Evolutionary conservation across 1,284 basidiomycete genomes (phyloP), one percentile per base, ranked within the genome.

Genomic region (Farysia itapuensis): DNA sequence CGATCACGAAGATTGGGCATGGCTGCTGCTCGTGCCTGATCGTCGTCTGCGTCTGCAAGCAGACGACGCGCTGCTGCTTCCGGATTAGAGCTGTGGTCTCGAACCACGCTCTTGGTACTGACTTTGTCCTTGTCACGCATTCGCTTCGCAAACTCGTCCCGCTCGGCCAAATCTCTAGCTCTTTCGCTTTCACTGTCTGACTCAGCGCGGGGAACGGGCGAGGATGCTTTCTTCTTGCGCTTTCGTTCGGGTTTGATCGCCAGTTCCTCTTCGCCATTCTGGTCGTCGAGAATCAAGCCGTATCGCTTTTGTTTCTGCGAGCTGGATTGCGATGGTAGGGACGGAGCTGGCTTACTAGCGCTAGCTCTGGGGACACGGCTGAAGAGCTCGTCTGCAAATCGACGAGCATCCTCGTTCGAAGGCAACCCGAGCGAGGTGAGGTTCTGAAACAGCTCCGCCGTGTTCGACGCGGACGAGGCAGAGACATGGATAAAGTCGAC

Each of bases 121-220:
- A 90, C 87, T 68, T 83, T 82, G 78, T 98, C 93, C 50, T 87
- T 85, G 47, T 87, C 83, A 69, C 84, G 84, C 67, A 97, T 84
- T 5, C 94, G 86, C 60, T 89, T 85, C 0, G 94, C 88, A 69
- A 97, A 96, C 25, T 87, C 92, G 76, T 98, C 94, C 50, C 94
- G 82, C 59, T 96, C 94, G 46, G 83, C 82, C 12, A 89, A 61
- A 68, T 98, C 94, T 70, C 86, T 83, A 41, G 85, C 52, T 20
- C 90, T 81, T 70, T 92, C 87, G 32, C 84, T 81, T 78, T 92
- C 91, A 67, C 77, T 82, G 35, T 86, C 81, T 25, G 79, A 86
- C 74, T 90, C 87, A 11, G 78, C 77, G 22, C 22, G 33, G 9
- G 41, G 43, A 13, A 32, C 36, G 8, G 39, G 35, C 5, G 21